Percentiles rank a stretch among this genome's conserved stretches.
Conservation (phyloP, 2,329 filamentous ascomycete species). For the Ascochyta fabae region DNA sequence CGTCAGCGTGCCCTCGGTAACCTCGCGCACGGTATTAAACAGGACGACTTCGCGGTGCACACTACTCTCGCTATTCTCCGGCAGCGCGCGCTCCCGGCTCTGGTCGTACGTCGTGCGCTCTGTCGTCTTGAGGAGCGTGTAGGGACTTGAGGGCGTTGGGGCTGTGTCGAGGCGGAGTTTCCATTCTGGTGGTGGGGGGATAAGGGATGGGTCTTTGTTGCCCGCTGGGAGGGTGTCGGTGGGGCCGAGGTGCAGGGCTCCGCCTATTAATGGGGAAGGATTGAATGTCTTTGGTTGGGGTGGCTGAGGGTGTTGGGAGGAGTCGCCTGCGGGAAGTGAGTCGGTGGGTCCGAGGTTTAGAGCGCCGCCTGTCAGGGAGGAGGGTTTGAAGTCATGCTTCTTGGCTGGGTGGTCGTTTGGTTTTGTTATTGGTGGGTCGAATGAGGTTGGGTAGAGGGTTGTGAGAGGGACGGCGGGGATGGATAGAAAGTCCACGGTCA, state of each 20-base stretch:
- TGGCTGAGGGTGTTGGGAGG: neutral
- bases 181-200: slow-evolving; percentile 49
- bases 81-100: slow-evolving; percentile 69
- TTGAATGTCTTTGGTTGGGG: slow-evolving; percentile 28
- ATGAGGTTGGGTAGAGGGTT: slow-evolving; percentile 64
- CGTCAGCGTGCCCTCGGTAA: slow-evolving; percentile 87
- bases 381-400: slow-evolving; percentile 33
- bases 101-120: slow-evolving; percentile 72
- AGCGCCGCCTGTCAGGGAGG: slow-evolving; percentile 46
- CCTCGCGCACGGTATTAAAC: slow-evolving; percentile 66
- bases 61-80: slow-evolving; percentile 34
- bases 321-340: slow-evolving; percentile 30
- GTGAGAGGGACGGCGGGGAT: slow-evolving; percentile 53
- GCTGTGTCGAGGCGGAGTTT: slow-evolving; percentile 60
- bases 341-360: slow-evolving; percentile 41
- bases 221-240: slow-evolving; percentile 35
- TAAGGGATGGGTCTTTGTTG: neutral
- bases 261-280: slow-evolving; percentile 46
- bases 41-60: slow-evolving; percentile 74
- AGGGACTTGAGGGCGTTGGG: slow-evolving; percentile 62
- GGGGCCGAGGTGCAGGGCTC: slow-evolving; percentile 40
- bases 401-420: slow-evolving; percentile 27
- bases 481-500: slow-evolving; percentile 49
- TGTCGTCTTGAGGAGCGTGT: slow-evolving; percentile 88
- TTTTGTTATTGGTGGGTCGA: slow-evolving; percentile 56